A percentile compares a stretch with the other conserved stretches of the same genome.
Conservation (phyloP, 306 rosid genomes). For the Cajanus cajan region DNA sequence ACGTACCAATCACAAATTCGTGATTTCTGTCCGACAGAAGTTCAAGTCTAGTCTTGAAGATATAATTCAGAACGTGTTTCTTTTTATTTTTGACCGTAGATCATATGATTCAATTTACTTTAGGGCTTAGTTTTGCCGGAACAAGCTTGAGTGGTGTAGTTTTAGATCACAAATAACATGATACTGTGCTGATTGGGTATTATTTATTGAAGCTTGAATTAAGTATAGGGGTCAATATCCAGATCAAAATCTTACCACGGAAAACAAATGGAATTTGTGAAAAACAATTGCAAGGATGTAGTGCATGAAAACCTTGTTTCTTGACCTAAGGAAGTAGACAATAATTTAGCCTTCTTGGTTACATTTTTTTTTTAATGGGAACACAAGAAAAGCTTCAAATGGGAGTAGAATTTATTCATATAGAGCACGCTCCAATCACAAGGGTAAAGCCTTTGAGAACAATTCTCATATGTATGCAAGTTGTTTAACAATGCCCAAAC, state of each 20-base stretch:
- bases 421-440: slow-evolving; percentile 37
- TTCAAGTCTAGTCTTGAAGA: neutral
- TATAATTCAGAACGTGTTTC: neutral
- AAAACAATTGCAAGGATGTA: neutral
- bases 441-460: slow-evolving; percentile 38
- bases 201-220: neutral
- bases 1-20: neutral
- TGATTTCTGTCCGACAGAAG: neutral
- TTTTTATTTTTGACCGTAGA: neutral
- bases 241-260: neutral
- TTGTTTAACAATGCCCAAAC: slow-evolving; percentile 5
- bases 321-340: neutral
- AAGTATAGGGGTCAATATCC: neutral
- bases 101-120: neutral
- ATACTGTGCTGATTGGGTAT: neutral
- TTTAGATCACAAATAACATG: neutral
- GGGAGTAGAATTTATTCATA: slow-evolving; percentile 32
- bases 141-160: neutral
- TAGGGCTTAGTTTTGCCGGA: neutral
- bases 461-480: slow-evolving; percentile 29
- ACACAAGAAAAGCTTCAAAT: slow-evolving; percentile 22
- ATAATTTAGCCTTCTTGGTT: neutral
- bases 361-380: neutral
- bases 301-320: neutral
- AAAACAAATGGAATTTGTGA: neutral